Percentiles rank a stretch among this genome's conserved stretches.
Conservation (phyloP, 371 early-diverging fungal genomes). For the Blastocladiella emersonii region DNA sequence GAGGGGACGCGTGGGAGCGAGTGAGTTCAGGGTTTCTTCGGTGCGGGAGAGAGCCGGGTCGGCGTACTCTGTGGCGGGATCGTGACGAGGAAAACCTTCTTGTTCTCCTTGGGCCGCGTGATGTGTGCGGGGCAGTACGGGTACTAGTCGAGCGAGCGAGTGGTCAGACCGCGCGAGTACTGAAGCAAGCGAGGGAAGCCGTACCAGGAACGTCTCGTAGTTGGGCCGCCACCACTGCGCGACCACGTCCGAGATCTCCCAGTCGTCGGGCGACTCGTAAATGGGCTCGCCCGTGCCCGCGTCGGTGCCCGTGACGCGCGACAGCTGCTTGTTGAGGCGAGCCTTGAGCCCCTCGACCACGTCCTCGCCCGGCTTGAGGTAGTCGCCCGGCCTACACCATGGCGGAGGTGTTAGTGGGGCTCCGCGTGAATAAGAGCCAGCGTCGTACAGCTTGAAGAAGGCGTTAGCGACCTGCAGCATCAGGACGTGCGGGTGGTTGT, state of each 20-base stretch:
- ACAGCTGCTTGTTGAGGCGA: slow-evolving; percentile 38
- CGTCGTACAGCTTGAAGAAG: slow-evolving; percentile 54
- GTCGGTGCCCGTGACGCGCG: slow-evolving; percentile 12
- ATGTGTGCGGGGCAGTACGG: slow-evolving; percentile 70
- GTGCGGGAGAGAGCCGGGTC: not conserved
- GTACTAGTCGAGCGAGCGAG: slow-evolving; percentile 29
- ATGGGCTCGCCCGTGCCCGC: slow-evolving; percentile 2
- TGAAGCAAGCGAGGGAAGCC: not conserved
- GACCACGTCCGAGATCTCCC: slow-evolving; percentile 58
- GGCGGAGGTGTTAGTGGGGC: not conserved
- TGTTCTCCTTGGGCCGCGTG: slow-evolving; percentile 61
- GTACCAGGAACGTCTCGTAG: slow-evolving; percentile 61
- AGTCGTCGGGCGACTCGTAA: slow-evolving; percentile 28
- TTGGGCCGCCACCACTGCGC: slow-evolving; percentile 64
- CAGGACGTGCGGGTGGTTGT: slow-evolving; percentile 66
- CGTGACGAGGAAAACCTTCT: slow-evolving; percentile 53
- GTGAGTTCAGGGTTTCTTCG: not conserved
- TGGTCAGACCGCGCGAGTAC: too few species aligned
- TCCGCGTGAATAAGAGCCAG: too few species aligned
- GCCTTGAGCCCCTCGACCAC: slow-evolving; percentile 51
- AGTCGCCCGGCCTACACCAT: slow-evolving; percentile 49
- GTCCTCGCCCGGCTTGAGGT: slow-evolving; percentile 53
- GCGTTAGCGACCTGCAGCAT: slow-evolving; percentile 60
- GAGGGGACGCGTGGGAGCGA: not conserved
- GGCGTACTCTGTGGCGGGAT: slow-evolving; percentile 54